phyloP scores from a whole-genome alignment of 257 asterid genomes.

The Prunella vulgaris region DNA sequence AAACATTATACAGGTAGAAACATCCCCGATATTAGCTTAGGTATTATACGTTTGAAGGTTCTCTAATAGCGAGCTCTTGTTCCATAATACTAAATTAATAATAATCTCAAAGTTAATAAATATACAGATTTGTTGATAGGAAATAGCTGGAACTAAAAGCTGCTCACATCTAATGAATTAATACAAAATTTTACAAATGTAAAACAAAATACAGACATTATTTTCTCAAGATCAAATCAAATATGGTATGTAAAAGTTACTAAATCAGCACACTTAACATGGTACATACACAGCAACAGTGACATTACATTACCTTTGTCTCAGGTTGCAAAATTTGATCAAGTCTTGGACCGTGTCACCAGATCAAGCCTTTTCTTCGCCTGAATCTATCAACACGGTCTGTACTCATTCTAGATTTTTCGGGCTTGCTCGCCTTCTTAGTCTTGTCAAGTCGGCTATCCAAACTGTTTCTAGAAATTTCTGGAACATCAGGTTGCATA shows the following conservation, averaged over 20 bases:
- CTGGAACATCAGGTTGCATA: slow-evolving; percentile 59
- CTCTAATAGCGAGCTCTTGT: background rate
- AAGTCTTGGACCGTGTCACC: slow-evolving; percentile 36
- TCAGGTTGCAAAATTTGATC: slow-evolving; percentile 13
- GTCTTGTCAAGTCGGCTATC: slow-evolving; percentile 91
- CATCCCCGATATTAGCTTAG: background rate
- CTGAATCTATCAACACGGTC: slow-evolving; percentile 82
- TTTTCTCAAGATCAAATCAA: slow-evolving; percentile 28
- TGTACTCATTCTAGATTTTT: slow-evolving; percentile 88
- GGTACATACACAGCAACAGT: slow-evolving; percentile 20
- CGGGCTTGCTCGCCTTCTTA: slow-evolving; percentile 74
- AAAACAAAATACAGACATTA: slow-evolving; percentile 26
- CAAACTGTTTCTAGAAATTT: slow-evolving; percentile 85
- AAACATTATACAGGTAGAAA: too few relatives aligned
- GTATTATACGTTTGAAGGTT: background rate
- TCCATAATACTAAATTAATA: too few relatives aligned
- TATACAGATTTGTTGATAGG: slow-evolving; percentile 18
- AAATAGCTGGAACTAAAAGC: slow-evolving; percentile 25
- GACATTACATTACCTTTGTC: slow-evolving; percentile 27
- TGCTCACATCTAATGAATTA: slow-evolving; percentile 29
- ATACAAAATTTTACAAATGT: slow-evolving; percentile 39
- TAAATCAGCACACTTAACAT: slow-evolving; percentile 25
- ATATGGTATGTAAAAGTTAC: slow-evolving; percentile 29
- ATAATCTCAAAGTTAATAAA: background rate
- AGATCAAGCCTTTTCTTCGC: slow-evolving; percentile 75